A percentile compares a stretch with the other conserved stretches of the same genome.
Evolutionary conservation across 2,329 filamentous ascomycete species (phyloP).

Genomic region (Lachnellula hyalina): DNA sequence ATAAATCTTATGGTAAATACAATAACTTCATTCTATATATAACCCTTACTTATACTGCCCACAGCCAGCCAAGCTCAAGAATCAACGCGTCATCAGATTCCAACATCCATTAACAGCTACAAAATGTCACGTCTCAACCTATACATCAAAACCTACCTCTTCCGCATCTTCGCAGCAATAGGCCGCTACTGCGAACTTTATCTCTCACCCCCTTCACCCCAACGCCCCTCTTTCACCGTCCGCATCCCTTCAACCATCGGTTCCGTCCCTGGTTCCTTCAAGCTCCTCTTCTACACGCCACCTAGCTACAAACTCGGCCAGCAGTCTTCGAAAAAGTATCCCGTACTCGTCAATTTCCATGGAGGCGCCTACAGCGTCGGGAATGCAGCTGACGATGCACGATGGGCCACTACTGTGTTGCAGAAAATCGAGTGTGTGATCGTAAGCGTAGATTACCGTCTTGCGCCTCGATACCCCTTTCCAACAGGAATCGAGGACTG

Average conservation of each 20-base stretch:
- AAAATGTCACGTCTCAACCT: conserved; percentile 14
- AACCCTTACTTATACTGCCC: too few species aligned
- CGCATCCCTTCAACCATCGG: conserved; percentile 12
- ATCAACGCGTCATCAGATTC: background rate
- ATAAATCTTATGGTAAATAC: too few species aligned
- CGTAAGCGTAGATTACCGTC: conserved; percentile 58
- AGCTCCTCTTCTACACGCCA: conserved; percentile 18
- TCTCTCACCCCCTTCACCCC: conserved; percentile 14
- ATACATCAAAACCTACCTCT: conserved; percentile 8
- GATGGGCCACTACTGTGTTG: conserved; percentile 49
- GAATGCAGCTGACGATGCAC: conserved; percentile 52
- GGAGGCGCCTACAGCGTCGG: conserved; percentile 59
- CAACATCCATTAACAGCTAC: background rate
- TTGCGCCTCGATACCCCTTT: conserved; percentile 57
- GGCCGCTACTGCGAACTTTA: conserved; percentile 17
- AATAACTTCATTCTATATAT: too few species aligned
- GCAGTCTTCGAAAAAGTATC: conserved; percentile 9
- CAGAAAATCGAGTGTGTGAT: conserved; percentile 45
- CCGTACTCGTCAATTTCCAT: conserved; percentile 58
- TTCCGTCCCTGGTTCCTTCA: conserved; percentile 9
- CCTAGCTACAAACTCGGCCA: background rate
- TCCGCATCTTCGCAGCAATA: conserved; percentile 16
- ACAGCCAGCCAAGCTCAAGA: background rate
- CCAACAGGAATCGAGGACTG: conserved; percentile 58
- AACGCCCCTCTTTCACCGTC: conserved; percentile 8